Evolutionary conservation across 2,329 filamentous ascomycete genomes (phyloP), one percentile per base, ranked within the genome.

Genomic region (Phialocephala sp.): DNA sequence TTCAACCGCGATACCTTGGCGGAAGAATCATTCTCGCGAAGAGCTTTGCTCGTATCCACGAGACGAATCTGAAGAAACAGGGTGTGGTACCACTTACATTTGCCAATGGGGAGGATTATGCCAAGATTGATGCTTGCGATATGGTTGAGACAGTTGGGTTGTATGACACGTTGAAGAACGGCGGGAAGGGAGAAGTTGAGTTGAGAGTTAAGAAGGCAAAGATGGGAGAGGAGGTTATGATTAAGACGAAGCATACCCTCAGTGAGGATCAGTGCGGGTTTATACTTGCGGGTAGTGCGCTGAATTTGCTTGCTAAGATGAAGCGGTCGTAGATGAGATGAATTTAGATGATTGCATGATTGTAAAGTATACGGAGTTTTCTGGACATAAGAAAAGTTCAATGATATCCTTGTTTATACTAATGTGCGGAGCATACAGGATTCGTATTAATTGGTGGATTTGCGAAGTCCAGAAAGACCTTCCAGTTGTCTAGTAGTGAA

Each of bases 51-150:
- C 89, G 93, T 61, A 97, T 97, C 77, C 93, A 97, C 82, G 93
- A 97, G 84, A 97, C 93, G 36, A 97, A 97, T 78, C 82, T 97
- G 71, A 97, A 97, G 88, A 97, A 97, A 83, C 95, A 99, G 82
- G 95, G 95, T 69, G 91, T 99, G 39, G 93, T 99, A 54, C 95
- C 95, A 1, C 83, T 99, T 73, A 97, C 93, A 0, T 97, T 99
- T 76, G 92, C 83, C 55, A 85, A 97, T 78, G 93, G 96, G 80
- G 85, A 86, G 22, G 95, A 98, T 79, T 98, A 97, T 77, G 92
- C 95, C 75, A 81, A 83, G 69, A 91, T 99, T 69, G 83, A 86
- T 60, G 93, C 94, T 0, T 92, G 93, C 69, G 95, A 99, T 77
- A 84, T 89, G 73, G 91, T 98, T 27, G 83, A 83, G 67, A 98